Conservation (phyloP, 2,329 filamentous ascomycete species). For the Leptodontidium sp. region DNA sequence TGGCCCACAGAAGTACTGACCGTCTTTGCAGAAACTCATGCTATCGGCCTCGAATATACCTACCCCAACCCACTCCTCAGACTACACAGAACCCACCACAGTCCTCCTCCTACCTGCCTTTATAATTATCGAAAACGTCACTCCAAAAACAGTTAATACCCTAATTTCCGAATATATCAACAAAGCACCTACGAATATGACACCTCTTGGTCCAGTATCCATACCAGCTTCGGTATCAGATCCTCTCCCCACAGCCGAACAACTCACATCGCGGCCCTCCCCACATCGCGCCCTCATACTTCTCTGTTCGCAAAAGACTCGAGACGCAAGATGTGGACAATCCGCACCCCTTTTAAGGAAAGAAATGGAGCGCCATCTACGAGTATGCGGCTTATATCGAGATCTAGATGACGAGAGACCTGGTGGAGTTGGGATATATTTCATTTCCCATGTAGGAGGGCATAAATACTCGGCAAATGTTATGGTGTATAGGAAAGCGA, state of each 20-base stretch:
- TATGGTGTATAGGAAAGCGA: slow-evolving; percentile 77
- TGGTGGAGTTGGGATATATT: slow-evolving; percentile 94
- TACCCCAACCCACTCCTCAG: slow-evolving; percentile 70
- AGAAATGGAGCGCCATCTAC: slow-evolving; percentile 89
- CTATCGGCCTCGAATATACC: slow-evolving; percentile 93
- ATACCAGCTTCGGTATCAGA: slow-evolving; percentile 47
- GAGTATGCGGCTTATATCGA: slow-evolving; percentile 83
- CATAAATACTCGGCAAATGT: slow-evolving; percentile 97
- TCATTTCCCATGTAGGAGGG: slow-evolving; percentile 94
- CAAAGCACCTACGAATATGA: slow-evolving; percentile 75
- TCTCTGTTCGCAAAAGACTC: slow-evolving; percentile 92
- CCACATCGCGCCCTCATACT: slow-evolving; percentile 89
- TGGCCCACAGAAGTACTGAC: slow-evolving; percentile 23
- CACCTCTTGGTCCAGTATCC: slow-evolving; percentile 68
- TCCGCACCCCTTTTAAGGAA: slow-evolving; percentile 87
- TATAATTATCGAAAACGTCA: slow-evolving; percentile 83
- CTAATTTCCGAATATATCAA: slow-evolving; percentile 77
- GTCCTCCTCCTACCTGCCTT: slow-evolving; percentile 88
- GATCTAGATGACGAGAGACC: slow-evolving; percentile 89
- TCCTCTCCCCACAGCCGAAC: slow-evolving; percentile 46
- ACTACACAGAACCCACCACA: slow-evolving; percentile 75
- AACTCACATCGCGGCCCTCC: slow-evolving; percentile 68
- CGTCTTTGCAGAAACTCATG: slow-evolving; percentile 73
- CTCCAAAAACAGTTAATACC: slow-evolving; percentile 74
- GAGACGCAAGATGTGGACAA: slow-evolving; percentile 93